Base-by-base conservation (phyloP, 805 yeast genomes). In the Blastobotrys peoriensis region DNA sequence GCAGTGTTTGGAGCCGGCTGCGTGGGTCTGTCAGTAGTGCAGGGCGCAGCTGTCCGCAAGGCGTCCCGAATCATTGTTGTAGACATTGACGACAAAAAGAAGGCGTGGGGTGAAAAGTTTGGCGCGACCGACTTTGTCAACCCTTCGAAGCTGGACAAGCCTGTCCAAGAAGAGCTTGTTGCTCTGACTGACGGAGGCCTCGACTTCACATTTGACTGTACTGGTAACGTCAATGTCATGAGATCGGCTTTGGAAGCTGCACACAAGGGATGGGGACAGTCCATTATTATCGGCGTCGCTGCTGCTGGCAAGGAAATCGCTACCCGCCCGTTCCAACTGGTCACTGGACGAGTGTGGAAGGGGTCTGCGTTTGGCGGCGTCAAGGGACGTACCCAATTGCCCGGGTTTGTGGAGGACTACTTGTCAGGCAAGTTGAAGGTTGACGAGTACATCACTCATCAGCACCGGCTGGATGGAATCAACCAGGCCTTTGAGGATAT, bases 321-420 rank as follows among this genome's bases (percentile, higher is more conserved):
- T 47, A 93, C 98, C 39, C 81, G 98, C 70, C 98, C 99, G 50
- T 93, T 93, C 86, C 98, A 91, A 74, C 79, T 93, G 67, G 98
- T 93, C 53, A 93, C 98, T 35, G 99, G 99, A 58, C 83, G 98
- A 71, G 95, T 86, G 43, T 91, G 98, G 98, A 85, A 79, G 67
- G 99, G 99, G 59, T 86, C 95, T 61, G 99, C 99, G n/a, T 93
- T 87, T 58, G 99, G 99, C 60, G 98, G 98, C 66, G 88, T 93
- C 62, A 93, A 93, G 71, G 98, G 98, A 63, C 84, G 97, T 73
- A 64, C 96, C 34, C 96, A 93, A 72, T 77, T 93, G 73, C 97
- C 95, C 41, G 86, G 80, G 17, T 74, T 89, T 47, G 95, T 93
- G 46, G 82, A 86, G 47, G 89, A 84, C 64, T 91, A 91, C 68